A percentile compares a stretch with the other conserved stretches of the same genome.
phyloP scores from a whole-genome alignment of 306 rosid species.

The Adenanthera pavonina region DNA sequence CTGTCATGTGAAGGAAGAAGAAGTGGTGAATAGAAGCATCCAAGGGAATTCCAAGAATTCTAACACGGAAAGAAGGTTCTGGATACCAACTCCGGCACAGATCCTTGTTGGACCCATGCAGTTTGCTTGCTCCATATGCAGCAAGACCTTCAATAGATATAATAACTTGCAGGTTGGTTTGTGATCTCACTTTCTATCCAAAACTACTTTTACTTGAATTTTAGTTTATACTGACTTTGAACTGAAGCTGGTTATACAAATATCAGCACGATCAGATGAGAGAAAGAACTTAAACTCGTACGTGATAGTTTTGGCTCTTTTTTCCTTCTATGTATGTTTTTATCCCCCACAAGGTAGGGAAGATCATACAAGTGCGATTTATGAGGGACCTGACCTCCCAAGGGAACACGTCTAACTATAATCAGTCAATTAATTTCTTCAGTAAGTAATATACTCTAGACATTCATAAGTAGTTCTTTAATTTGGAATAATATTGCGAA shows the following conservation, averaged over 20 bases:
- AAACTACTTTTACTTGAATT: background rate
- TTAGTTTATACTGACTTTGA: background rate
- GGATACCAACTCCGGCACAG: conserved; percentile 96
- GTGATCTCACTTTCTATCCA: background rate
- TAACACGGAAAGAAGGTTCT: conserved; percentile 69
- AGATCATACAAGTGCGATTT: background rate
- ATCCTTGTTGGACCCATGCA: conserved; percentile 98
- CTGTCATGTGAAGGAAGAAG: conserved; percentile 1
- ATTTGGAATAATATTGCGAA: background rate
- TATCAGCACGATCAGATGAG: background rate
- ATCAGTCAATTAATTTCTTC: background rate
- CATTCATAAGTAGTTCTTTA: background rate
- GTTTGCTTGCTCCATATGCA: conserved; percentile 91
- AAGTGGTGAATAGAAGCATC: conserved; percentile 31
- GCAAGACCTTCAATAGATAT: conserved; percentile 91
- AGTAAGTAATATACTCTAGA: background rate
- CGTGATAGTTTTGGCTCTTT: no score
- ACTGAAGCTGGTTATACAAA: background rate
- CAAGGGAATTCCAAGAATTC: conserved; percentile 50
- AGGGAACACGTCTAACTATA: background rate
- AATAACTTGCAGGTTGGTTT: conserved; percentile 90
- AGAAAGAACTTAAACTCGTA: background rate
- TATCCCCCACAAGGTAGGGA: background rate
- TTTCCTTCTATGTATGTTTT: background rate
- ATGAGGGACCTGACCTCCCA: no score